Conservation (phyloP, 2,329 filamentous ascomycete genomes). For the Fusarium papillatum region DNA sequence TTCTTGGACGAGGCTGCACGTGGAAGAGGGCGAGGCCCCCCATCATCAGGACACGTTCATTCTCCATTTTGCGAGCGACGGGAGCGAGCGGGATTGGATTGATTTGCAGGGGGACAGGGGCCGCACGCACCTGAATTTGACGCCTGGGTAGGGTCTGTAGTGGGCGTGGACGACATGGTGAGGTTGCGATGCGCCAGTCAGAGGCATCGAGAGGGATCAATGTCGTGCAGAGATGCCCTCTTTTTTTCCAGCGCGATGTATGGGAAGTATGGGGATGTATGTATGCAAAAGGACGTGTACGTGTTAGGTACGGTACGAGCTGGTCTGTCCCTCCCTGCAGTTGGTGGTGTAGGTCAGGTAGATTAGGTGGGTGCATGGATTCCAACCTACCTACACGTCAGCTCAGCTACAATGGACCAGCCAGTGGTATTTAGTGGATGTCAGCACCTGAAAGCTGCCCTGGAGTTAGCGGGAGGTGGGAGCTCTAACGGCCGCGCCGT, state of each 20-base stretch:
- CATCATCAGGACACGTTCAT: conserved; percentile 49
- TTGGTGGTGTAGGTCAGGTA: conserved; percentile 8
- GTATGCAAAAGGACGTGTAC: conserved; percentile 12
- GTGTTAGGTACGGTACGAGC: conserved; percentile 9
- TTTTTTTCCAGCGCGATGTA: conserved; percentile 32
- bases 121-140: conserved; percentile 52
- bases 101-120: conserved; percentile 41
- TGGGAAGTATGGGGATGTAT: conserved; percentile 15
- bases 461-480: conserved; percentile 19
- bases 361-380: conserved; percentile 16
- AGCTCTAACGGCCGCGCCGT: conserved; percentile 25
- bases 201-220: conserved; percentile 40
- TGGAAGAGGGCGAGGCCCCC: conserved; percentile 33
- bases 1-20: conserved; percentile 61
- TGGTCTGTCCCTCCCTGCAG: conserved; percentile 34
- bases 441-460: conserved; percentile 27
- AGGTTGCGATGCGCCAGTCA: conserved; percentile 33
- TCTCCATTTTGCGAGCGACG: conserved; percentile 14
- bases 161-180: conserved; percentile 57
- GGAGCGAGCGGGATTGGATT: background rate
- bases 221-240: conserved; percentile 31
- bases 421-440: conserved; percentile 42
- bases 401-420: background rate
- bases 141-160: conserved; percentile 51
- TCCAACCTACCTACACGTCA: conserved; percentile 46